These are phyloP conservation scores for Auriscalpium microsporum DNA, from an alignment of 768 basidiomycete species.

Conservation along the genomic window DNA sequence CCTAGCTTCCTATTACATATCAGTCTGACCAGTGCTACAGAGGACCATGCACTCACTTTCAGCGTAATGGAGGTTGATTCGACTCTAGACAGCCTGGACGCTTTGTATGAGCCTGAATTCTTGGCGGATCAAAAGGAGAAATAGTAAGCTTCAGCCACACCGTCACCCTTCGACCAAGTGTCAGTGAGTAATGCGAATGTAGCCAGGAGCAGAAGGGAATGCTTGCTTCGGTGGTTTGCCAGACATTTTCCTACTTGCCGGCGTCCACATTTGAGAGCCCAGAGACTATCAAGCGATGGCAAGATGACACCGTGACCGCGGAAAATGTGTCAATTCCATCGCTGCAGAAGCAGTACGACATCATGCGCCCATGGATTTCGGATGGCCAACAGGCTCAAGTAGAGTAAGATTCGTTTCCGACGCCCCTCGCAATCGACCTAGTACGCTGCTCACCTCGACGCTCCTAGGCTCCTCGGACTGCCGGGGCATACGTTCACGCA, in stretches of 20 bases:
- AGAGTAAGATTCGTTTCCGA: conserved; percentile 10
- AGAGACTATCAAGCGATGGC: neutral
- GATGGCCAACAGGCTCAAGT: neutral
- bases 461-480: too few relatives aligned
- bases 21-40: neutral
- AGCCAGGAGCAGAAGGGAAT: conserved; percentile 2
- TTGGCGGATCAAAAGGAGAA: conserved; percentile 6
- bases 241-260: neutral
- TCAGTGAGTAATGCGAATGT: neutral
- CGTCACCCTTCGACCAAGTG: too few relatives aligned
- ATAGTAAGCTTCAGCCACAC: conserved; percentile 8
- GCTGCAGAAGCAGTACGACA: neutral
- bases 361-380: neutral
- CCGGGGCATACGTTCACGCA: too few relatives aligned
- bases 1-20: neutral
- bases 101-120: conserved; percentile 6
- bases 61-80: conserved; percentile 11
- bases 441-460: too few relatives aligned
- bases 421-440: conserved; percentile 10
- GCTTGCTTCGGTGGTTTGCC: neutral
- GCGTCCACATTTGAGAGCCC: neutral
- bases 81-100: conserved; percentile 13
- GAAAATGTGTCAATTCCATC: neutral
- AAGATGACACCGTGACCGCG: neutral
- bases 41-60: conserved; percentile 14